Evolutionary conservation across 202 grass and related monocot species (phyloP).

Genomic region (Miscanthus sacchariflorus): DNA sequence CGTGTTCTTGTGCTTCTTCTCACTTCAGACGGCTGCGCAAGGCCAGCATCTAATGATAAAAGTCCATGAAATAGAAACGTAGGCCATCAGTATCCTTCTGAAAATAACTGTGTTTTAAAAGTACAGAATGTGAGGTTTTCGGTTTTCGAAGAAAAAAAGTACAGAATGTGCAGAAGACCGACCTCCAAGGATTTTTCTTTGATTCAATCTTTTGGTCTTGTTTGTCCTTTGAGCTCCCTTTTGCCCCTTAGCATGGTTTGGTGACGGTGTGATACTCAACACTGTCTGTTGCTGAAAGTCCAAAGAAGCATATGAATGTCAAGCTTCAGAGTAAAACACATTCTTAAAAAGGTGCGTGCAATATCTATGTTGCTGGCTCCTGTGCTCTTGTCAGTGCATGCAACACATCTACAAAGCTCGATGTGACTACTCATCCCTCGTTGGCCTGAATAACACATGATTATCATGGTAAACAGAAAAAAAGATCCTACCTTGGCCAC

Average conservation of each 20-base stretch:
- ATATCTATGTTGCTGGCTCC: neutral
- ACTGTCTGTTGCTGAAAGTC: conserved; percentile 46
- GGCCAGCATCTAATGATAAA: conserved; percentile 60
- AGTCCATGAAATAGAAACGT: conserved; percentile 33
- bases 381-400: conserved; percentile 17
- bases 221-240: conserved; percentile 54
- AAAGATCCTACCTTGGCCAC: neutral
- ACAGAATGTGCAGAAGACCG: conserved; percentile 29
- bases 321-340: conserved; percentile 12
- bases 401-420: conserved; percentile 31
- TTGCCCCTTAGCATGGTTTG: conserved; percentile 39
- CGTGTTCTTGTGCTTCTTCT: conserved; percentile 83
- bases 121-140: neutral
- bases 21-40: conserved; percentile 46
- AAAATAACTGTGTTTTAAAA: conserved; percentile 31
- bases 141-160: neutral
- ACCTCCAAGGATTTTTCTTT: conserved; percentile 62
- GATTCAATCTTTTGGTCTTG: conserved; percentile 35
- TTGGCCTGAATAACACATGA: conserved; percentile 26
- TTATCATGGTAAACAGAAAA: conserved; percentile 24
- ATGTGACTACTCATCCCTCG: conserved; percentile 5
- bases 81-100: conserved; percentile 28
- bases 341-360: conserved; percentile 2
- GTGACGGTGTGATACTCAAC: conserved; percentile 11
- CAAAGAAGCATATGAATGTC: conserved; percentile 43